These are phyloP conservation scores for Pseudonitzschia multiseries DNA, from an alignment of 108 stramenopile species.

Conservation along the genomic window DNA sequence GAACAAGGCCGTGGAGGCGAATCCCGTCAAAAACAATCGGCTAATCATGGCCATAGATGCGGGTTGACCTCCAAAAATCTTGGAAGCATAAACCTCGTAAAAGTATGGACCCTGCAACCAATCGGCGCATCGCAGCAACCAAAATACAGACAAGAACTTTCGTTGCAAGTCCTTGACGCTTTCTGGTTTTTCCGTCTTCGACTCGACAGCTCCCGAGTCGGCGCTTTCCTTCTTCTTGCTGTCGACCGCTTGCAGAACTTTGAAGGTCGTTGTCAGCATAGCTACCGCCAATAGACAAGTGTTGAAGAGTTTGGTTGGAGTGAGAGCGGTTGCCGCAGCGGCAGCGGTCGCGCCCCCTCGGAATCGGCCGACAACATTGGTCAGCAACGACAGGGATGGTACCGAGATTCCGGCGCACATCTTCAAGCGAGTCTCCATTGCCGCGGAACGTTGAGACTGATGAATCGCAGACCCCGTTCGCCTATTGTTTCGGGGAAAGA, in stretches of 20 bases:
- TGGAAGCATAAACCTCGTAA: constrained; percentile 95
- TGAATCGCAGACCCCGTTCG: not conserved
- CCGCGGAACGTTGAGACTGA: not conserved
- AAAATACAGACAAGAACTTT: constrained; percentile 92
- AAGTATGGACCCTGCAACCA: constrained; percentile 99
- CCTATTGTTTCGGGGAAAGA: not conserved
- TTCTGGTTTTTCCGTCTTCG: constrained; percentile 31
- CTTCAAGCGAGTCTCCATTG: not conserved
- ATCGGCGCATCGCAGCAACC: constrained; percentile 92
- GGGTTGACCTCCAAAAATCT: constrained; percentile 68
- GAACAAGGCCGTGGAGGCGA: constrained; percentile 89
- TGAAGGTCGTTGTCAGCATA: constrained; percentile 37
- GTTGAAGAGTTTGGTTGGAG: constrained; percentile 54
- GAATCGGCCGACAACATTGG: constrained; percentile 5
- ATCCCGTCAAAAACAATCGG: constrained; percentile 89
- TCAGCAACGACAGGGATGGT: constrained; percentile 8
- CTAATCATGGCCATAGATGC: constrained; percentile 70
- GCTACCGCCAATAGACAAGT: constrained; percentile 47
- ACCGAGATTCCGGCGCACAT: constrained; percentile 9
- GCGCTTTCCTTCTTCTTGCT: constrained; percentile 10
- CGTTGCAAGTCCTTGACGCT: constrained; percentile 62
- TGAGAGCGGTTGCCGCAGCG: constrained; percentile 5
- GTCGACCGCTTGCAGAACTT: constrained; percentile 31
- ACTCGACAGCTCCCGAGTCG: not conserved
- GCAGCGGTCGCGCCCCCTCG: not conserved